Base-by-base conservation (phyloP, 2,329 filamentous ascomycete genomes). In the Penicillium sp. region DNA sequence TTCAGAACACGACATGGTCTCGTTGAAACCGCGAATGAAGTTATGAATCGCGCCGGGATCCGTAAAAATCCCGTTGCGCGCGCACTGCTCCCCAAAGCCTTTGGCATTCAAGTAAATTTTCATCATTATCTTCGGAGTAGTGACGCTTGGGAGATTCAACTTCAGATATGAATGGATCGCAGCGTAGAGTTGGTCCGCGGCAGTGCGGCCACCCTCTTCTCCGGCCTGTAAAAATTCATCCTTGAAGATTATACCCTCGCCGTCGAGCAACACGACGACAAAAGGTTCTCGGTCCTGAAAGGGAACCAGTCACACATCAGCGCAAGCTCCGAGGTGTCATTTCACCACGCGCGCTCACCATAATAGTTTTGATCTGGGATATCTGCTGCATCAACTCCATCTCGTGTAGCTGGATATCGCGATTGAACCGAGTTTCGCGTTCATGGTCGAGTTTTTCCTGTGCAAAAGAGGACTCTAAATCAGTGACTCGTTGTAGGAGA, bases 21-120 rank as follows among this genome's bases (percentile, higher is more conserved):
- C 78, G 62, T 84, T 85, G 70, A 86, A 84, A n/a, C 84, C 84
- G 38, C 79, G 80, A 30, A 81, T 78, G 69, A 87, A 87, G 45
- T 83, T 80, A 49, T 83, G 79, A 56, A 86, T 71, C 7, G 76
- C 63, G 6, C 72, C 67, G 10, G 75, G 65, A 11, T 80, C 76
- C 19, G 79, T 72, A 37, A 82, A 76, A 42, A 82, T 72, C 19
- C 82, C 82, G 54, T 75, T 75, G 55, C 76, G 77, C 48, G 77
- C 73, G 59, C 83, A 82, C 13, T 76, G 75, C 38, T 85, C 80
- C 37, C 77, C 78, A 46, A 86, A 73, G 28, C 79, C 80, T 64
- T 79, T 80, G 49, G 84, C 71, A 69, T 86, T 85, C 63, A 82
- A 79, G 71, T 84, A 86, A 59, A 86, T 75, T 61, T 81, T 81